Evolutionary conservation across 2,329 filamentous ascomycete species (phyloP).

Genomic region (Falciphora oryzae): DNA sequence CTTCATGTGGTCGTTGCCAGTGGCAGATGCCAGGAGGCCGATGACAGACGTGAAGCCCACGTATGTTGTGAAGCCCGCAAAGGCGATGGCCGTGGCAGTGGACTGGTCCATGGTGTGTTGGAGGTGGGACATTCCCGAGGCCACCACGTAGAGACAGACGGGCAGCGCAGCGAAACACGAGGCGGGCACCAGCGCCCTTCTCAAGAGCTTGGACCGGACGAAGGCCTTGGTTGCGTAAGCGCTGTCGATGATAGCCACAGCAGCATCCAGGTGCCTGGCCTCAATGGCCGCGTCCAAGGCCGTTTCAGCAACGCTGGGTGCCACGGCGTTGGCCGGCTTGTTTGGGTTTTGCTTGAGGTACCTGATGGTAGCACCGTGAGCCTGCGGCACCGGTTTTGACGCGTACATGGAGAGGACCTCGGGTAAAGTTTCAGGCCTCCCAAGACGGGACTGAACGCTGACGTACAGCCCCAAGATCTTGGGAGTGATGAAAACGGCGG

Average conservation of each 20-base stretch:
- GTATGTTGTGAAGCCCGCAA: constrained; percentile 78
- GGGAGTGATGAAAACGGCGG: constrained; percentile 74
- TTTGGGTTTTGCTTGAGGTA: constrained; percentile 63
- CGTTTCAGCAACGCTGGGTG: constrained; percentile 60
- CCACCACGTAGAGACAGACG: constrained; percentile 63
- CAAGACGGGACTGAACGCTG: constrained; percentile 65
- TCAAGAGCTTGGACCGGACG: constrained; percentile 60
- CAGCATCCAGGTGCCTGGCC: constrained; percentile 69
- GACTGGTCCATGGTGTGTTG: constrained; percentile 73
- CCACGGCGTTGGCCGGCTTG: constrained; percentile 64
- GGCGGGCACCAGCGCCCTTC: constrained; percentile 55
- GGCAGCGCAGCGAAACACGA: constrained; percentile 53
- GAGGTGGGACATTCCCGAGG: constrained; percentile 57
- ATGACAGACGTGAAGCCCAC: constrained; percentile 74
- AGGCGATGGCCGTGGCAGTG: constrained; percentile 70
- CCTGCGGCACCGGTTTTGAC: constrained; percentile 65
- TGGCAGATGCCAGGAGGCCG: constrained; percentile 77
- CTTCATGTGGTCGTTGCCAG: constrained; percentile 91
- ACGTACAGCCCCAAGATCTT: constrained; percentile 70
- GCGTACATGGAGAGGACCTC: constrained; percentile 77
- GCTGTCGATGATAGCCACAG: constrained; percentile 68
- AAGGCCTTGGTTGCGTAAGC: constrained; percentile 64
- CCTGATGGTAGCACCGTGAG: constrained; percentile 24
- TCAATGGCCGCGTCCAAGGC: constrained; percentile 78
- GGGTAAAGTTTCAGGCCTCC: constrained; percentile 70